Evolutionary conservation across 768 basidiomycete species (phyloP), one percentile per base, ranked within the genome.

Genomic region (Pisolithus orientalis): DNA sequence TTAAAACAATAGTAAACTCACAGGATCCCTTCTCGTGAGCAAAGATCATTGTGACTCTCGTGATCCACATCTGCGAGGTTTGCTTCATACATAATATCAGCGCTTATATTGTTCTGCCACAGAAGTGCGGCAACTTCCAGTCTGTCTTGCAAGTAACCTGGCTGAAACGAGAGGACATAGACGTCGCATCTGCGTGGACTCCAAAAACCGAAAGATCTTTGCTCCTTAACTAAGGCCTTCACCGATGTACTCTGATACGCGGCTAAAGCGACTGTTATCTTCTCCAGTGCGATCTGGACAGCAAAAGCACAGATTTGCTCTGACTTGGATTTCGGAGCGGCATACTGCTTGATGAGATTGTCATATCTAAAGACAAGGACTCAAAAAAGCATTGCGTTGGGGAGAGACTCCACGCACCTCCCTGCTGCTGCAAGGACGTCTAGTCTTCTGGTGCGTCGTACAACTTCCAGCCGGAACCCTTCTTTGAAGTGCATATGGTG

Each of bases 151-250:
- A 93, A 70, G 60, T 83, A 77, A 9, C 90, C 90, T 7, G 81
- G 72, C 55, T 87, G 83, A 54, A 84, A 88, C 0, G 88, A 88
- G 27, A 90, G 80, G 11, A 93, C 76, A 56, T 92, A 93, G 10
- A 93, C 90, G 57, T 93, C 90, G 58, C 91, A 92, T 38, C 89
- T 75, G 14, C 90, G 78, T n/a, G 90, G 90, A 65, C 87, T 88
- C 89, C 88, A 93, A 62, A 82, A 88, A 0, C 91, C 90, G 55
- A 90, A 93, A 0, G 91, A 90, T 10, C 82, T 80, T 54, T 84
- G 80, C 60, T 90, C 87, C 64, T 86, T 90, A 49, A 90, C 72
- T 5, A 90, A 73, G 3, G 77, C 77, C 63, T 82, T 83, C 37
- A 89, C 77, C 1, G 84, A 83, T 1, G 70, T 65, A 8, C 78